Conservation (phyloP, 169 alveolate genomes). For the Eimeria tenella region DNA sequence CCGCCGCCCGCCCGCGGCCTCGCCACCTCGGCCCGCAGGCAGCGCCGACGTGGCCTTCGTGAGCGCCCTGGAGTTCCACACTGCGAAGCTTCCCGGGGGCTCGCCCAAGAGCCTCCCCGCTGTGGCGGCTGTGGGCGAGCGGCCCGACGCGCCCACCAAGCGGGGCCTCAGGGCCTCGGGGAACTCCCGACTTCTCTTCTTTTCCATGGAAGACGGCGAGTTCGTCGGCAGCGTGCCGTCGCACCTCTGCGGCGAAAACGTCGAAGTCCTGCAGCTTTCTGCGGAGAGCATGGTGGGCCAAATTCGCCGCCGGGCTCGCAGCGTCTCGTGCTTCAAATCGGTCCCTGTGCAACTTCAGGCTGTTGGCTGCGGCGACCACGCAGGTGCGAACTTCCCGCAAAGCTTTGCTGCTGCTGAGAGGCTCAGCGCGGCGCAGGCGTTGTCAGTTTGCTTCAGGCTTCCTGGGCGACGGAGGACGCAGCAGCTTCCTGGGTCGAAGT, state of each 20-base stretch:
- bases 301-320: neutral
- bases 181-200: slow-evolving; percentile 43
- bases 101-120: slow-evolving; percentile 32
- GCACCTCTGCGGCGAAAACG: slow-evolving; percentile 73
- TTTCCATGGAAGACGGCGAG: slow-evolving; percentile 72
- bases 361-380: slow-evolving; percentile 65
- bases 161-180: slow-evolving; percentile 48
- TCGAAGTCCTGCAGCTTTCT: slow-evolving; percentile 77
- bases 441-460: slow-evolving; percentile 61
- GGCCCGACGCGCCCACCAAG: slow-evolving; percentile 29
- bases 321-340: neutral
- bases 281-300: slow-evolving; percentile 65
- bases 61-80: slow-evolving; percentile 43
- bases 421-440: slow-evolving; percentile 34
- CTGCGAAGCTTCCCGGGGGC: slow-evolving; percentile 1
- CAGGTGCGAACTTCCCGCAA: slow-evolving; percentile 2
- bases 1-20: too few relatives aligned
- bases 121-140: slow-evolving; percentile 33
- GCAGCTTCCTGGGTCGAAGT: neutral
- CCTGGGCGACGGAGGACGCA: slow-evolving; percentile 46
- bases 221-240: slow-evolving; percentile 72
- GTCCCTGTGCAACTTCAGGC: slow-evolving; percentile 44
- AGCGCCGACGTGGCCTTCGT: slow-evolving; percentile 64
- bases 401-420: neutral
- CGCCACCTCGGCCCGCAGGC: too few relatives aligned